Percentiles rank a stretch among this genome's conserved stretches.
Conservation (phyloP, 2,329 filamentous ascomycete species). For the Sporothrix pallida region DNA sequence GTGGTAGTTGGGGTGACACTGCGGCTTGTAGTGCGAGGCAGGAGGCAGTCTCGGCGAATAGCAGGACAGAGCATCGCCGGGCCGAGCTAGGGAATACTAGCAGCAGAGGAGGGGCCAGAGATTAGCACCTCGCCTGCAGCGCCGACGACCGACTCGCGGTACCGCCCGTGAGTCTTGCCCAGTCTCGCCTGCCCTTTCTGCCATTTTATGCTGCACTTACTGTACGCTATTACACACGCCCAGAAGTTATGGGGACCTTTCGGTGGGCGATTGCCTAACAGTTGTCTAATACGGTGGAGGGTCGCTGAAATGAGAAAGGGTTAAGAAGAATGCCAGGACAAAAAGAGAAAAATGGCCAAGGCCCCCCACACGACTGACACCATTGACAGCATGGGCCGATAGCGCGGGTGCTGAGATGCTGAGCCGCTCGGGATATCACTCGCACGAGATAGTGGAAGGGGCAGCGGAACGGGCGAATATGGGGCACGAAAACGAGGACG, state of each 20-base stretch:
- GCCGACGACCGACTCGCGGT: slow-evolving; percentile 4
- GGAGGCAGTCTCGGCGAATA: background rate
- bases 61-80: background rate
- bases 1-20: slow-evolving; percentile 17
- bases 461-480: background rate
- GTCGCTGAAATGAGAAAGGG: background rate
- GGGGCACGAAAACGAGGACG: background rate
- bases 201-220: background rate
- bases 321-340: no score
- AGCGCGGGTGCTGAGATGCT: background rate
- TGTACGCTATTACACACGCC: slow-evolving; percentile 14
- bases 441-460: slow-evolving; percentile 9
- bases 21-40: background rate
- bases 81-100: background rate
- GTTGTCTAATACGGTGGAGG: background rate
- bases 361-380: no score
- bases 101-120: background rate
- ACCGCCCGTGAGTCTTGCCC: background rate
- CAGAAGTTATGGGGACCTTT: background rate
- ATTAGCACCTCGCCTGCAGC: background rate
- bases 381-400: slow-evolving; percentile 1
- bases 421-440: slow-evolving; percentile 17
- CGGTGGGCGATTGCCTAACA: background rate
- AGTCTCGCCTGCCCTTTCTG: background rate
- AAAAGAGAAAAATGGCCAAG: no score